Evolutionary conservation across 257 asterid species (phyloP), one percentile per base, ranked within the genome.

Genomic region (Solanum rostratum): DNA sequence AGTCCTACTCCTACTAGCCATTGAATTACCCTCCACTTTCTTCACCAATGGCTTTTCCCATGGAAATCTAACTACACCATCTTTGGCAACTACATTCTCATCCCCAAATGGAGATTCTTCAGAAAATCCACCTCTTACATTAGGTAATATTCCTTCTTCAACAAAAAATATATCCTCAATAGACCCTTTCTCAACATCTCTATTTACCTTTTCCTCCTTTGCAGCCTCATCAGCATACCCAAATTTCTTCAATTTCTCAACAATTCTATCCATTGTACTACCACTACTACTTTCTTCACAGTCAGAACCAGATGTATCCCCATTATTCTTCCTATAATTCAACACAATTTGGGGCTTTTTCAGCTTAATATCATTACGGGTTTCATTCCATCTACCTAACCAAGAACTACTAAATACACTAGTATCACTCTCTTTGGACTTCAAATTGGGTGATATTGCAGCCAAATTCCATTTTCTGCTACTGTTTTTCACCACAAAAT

Each of bases 251-350:
- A 97, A 87, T 84, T 94, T 97, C 54, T 91, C 93, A 60, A 97
- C 96, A 85, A 97, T 97, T 80, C 96, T 94, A 86, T 97, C 96
- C 99, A 94, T 97, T 65, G 99, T 97, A 52, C 93, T 94, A 41
- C 95, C 97, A n/a, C 93, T 91, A 33, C 89, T 91, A 53, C 92
- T 91, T 81, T 91, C 96, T 89, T 96, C 97, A 33, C 91, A 50
- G 86, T 96, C 98, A 53, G 97, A 92, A 83, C 91, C 84, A 78
- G 98, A 96, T 87, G 74, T 68, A 79, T 92, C 91, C 81, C 94
- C 95, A 62, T 87, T 85, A 62, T 86, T 85, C 60, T 90, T 91
- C 81, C 93, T 89, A 80, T 93, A 96, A 86, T 87, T 86, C 88
- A 89, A 73, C 69, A 88, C 92, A 59, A 87, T 81, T 80, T 84